Conservation (phyloP, 345 rosid species). For the Acer saccharum region DNA sequence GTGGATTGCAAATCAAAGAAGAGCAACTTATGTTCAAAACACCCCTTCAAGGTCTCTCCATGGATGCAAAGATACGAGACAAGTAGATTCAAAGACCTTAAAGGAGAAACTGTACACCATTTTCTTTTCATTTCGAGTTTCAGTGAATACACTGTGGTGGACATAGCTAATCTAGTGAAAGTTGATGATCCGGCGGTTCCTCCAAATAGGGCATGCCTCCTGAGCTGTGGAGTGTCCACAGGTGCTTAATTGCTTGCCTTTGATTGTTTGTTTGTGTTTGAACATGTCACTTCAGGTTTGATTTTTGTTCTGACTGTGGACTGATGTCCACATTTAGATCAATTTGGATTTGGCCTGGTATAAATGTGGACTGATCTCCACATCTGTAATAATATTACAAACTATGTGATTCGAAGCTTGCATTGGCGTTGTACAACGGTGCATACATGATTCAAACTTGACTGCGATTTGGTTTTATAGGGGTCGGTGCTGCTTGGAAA, state of each 20-base stretch:
- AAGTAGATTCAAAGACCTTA: constrained; percentile 75
- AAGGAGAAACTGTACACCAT: constrained; percentile 66
- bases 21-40: constrained; percentile 74
- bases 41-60: constrained; percentile 69
- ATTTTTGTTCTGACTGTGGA: too few relatives aligned
- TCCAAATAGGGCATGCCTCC: constrained; percentile 78
- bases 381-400: neutral
- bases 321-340: neutral
- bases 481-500: constrained; percentile 90
- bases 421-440: neutral
- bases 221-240: constrained; percentile 87
- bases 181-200: constrained; percentile 67
- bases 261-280: neutral
- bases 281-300: neutral
- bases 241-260: constrained; percentile 40
- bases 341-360: too few relatives aligned
- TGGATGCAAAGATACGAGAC: constrained; percentile 79
- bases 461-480: constrained; percentile 27
- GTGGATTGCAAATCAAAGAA: constrained; percentile 65
- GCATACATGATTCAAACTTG: neutral
- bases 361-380: too few relatives aligned
- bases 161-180: constrained; percentile 64
- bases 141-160: constrained; percentile 74
- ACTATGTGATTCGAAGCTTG: neutral
- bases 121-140: constrained; percentile 81